Evolutionary conservation across 345 rosid species (phyloP), one percentile per base, ranked within the genome.

Genomic region (Litchi chinensis): DNA sequence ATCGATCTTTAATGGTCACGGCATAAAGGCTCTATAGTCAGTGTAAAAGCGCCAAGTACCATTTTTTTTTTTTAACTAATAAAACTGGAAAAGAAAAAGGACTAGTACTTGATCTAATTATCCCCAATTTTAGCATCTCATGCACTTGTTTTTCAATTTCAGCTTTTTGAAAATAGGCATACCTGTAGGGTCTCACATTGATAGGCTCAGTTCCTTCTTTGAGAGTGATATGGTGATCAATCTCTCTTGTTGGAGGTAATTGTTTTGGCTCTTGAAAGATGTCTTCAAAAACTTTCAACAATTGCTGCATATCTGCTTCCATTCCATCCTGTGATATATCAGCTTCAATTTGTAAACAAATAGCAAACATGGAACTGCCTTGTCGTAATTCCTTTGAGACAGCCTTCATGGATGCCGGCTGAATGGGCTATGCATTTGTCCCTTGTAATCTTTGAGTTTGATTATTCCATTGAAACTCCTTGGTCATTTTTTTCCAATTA

Each of bases 71-170:
- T 76, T 65, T 46, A 64, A 65, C 71, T 5, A 64, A 11, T 19
- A 76, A 65, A 7, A 64, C 79, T 3, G 41, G 71, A 6, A 72
- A 65, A 2, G 71, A 76, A 18, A 65, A 76, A 6, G 60, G 71
- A 76, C 57, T 76, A 7, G 79, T 76, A 26, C 28, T 26, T 26
- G 28, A 26, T 26, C 41, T 6, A 2, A 76, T 65, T 3, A 76
- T 5, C 21, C 60, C 60, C 62, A 46, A 59, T 32, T 74, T 59
- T 13, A 74, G 18, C 77, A 74, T 74, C 13, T 74, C 68, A 19
- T 59, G 68, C 13, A 74, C 68, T 41, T 74, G 68, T 60, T 74
- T 59, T 74, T 74, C 68, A 6, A 74, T 74, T 74, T 74, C 48
- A 2, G 48, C 68, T 19, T 74, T 74, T 62, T 57, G 71, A 21